These are phyloP conservation scores for Populus euphratica DNA, from an alignment of 345 rosid genomes.

Conservation along the genomic window DNA sequence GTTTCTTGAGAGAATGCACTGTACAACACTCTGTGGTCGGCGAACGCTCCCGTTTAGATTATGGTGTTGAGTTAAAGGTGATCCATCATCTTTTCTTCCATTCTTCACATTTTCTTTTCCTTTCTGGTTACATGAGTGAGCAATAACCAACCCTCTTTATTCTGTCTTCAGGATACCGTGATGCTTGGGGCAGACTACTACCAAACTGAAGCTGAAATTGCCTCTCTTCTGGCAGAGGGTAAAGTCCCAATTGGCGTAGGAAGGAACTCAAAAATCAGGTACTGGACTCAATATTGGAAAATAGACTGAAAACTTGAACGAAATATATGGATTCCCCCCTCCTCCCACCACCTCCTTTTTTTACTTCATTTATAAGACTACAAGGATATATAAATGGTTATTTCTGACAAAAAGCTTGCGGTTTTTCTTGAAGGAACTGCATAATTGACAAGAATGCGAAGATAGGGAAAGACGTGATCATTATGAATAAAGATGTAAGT, in stretches of 20 bases:
- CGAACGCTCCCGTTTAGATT: conserved; percentile 85
- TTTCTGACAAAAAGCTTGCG: conserved; percentile 9
- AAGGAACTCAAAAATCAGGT: conserved; percentile 76
- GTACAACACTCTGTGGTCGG: conserved; percentile 80
- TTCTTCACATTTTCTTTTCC: neutral
- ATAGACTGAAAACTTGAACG: neutral
- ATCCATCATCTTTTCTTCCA: neutral
- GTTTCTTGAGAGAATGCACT: conserved; percentile 81
- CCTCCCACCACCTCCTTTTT: neutral
- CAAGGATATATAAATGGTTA: neutral
- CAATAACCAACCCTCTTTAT: neutral
- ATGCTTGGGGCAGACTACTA: conserved; percentile 91
- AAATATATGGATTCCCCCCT: neutral
- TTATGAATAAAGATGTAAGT: conserved; percentile 72
- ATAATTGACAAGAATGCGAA: conserved; percentile 90
- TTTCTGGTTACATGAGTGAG: neutral
- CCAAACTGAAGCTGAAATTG: conserved; percentile 91
- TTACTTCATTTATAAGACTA: neutral
- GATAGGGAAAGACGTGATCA: conserved; percentile 80
- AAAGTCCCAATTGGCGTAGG: conserved; percentile 89
- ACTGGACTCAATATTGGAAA: neutral
- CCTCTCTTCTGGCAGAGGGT: conserved; percentile 75
- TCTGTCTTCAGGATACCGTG: conserved; percentile 60
- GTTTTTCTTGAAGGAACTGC: conserved; percentile 58
- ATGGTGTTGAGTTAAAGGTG: conserved; percentile 83